Percentiles rank a stretch among this genome's conserved stretches.
Evolutionary conservation across 106 monocot species (phyloP).

Genomic region (Cymbidium sinense): DNA sequence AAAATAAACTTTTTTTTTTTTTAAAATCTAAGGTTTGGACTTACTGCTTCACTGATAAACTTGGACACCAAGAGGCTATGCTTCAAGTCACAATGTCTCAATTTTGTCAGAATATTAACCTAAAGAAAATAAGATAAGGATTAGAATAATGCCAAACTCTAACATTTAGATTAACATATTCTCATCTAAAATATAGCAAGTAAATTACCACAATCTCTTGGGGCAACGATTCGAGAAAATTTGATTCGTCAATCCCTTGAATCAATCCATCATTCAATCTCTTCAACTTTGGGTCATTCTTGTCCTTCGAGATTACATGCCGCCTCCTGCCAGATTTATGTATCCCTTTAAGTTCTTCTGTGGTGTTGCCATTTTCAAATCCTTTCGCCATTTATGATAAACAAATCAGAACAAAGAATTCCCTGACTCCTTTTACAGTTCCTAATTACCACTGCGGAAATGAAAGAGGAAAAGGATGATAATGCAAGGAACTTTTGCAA

Average conservation of each 20-base stretch:
- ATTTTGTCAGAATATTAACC: background rate
- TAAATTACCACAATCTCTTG: slow-evolving; percentile 2
- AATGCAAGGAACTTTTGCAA: background rate
- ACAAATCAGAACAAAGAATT: background rate
- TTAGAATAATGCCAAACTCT: background rate
- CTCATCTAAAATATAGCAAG: background rate
- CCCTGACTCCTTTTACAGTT: background rate
- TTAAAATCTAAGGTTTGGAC: background rate
- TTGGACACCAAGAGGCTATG: slow-evolving; percentile 2
- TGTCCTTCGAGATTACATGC: background rate
- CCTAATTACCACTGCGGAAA: background rate
- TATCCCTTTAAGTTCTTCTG: background rate
- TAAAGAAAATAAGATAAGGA: background rate
- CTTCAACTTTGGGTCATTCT: background rate
- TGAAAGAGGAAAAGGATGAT: background rate
- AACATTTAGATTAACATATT: background rate
- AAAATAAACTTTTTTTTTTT: background rate
- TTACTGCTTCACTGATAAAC: slow-evolving; percentile 4
- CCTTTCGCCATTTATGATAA: background rate
- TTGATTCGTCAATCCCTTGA: background rate
- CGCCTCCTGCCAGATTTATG: background rate
- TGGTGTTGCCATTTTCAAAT: background rate
- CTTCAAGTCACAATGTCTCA: background rate
- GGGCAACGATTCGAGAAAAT: background rate
- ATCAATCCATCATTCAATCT: background rate